Evolutionary conservation across 306 rosid genomes (phyloP).

Genomic region (Quercus wislizeni): DNA sequence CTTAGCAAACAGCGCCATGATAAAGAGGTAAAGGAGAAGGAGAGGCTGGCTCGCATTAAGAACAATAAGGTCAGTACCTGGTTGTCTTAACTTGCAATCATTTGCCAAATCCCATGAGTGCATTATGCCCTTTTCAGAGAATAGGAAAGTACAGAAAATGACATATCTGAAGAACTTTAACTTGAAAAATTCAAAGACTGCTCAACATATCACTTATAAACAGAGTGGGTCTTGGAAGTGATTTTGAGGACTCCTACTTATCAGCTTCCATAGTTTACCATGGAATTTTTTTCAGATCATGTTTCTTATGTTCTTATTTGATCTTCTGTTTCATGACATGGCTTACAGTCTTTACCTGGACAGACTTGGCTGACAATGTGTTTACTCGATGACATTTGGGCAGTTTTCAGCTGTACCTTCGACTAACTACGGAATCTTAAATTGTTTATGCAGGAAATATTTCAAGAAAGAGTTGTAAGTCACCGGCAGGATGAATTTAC

Average conservation of each 20-base stretch:
- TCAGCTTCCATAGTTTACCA: not conserved
- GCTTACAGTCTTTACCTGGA: no score
- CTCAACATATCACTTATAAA: not conserved
- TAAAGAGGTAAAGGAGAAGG: slow-evolving; percentile 86
- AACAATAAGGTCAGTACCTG: slow-evolving; percentile 58
- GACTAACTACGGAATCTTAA: not conserved
- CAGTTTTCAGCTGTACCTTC: not conserved
- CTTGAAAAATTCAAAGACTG: not conserved
- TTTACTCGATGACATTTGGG: not conserved
- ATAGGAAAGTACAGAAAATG: not conserved
- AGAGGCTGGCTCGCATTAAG: slow-evolving; percentile 65
- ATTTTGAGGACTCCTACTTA: not conserved
- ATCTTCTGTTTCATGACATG: not conserved
- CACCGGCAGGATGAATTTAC: slow-evolving; percentile 67
- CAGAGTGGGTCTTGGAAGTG: not conserved
- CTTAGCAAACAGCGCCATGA: slow-evolving; percentile 79
- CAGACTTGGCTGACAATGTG: not conserved
- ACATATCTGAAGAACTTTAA: not conserved
- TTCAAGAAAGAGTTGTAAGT: slow-evolving; percentile 58
- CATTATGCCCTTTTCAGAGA: not conserved
- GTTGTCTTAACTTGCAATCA: not conserved
- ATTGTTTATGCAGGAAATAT: slow-evolving; percentile 45
- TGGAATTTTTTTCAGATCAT: not conserved
- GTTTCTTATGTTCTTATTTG: not conserved
- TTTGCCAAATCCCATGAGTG: not conserved